phyloP scores from a whole-genome alignment of 495 filamentous ascomycete species.

The Penicillium silybi region DNA sequence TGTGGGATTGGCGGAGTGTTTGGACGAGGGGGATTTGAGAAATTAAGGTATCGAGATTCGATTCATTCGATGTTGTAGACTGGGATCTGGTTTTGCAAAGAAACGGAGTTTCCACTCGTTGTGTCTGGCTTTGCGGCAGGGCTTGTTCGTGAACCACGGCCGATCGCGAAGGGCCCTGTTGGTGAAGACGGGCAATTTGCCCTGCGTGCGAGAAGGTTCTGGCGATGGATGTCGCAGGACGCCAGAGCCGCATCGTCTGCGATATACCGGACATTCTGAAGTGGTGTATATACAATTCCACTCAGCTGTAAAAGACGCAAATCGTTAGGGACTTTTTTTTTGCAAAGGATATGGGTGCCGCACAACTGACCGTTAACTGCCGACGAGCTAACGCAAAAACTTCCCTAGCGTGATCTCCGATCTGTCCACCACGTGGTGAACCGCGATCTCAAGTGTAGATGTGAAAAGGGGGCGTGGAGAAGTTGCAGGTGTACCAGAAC shows the following conservation, averaged over 20 bases:
- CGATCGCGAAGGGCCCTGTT: conserved; percentile 24
- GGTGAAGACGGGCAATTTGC: conserved; percentile 17
- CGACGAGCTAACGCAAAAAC: conserved; percentile 11
- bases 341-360: not conserved
- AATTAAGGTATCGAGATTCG: conserved; percentile 59
- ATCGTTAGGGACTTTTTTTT: not conserved
- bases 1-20: conserved; percentile 58
- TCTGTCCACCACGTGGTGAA: not conserved
- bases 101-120: conserved; percentile 12
- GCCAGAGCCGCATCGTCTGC: conserved; percentile 10
- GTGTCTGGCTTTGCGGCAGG: conserved; percentile 18
- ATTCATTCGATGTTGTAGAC: conserved; percentile 6
- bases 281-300: not conserved
- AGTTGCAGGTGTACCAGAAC: not conserved
- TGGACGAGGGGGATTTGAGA: conserved; percentile 64
- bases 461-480: not conserved
- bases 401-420: conserved; percentile 5
- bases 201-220: not conserved
- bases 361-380: not conserved
- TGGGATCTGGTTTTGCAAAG: conserved; percentile 5
- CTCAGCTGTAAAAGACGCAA: not conserved
- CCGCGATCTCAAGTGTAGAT: not conserved
- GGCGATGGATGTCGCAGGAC: not conserved
- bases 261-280: conserved; percentile 9
- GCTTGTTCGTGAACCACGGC: conserved; percentile 28